Evolutionary conservation across 768 basidiomycete genomes (phyloP), one percentile per base, ranked within the genome.

Genomic region (Pilatotrama ljubarskyi): DNA sequence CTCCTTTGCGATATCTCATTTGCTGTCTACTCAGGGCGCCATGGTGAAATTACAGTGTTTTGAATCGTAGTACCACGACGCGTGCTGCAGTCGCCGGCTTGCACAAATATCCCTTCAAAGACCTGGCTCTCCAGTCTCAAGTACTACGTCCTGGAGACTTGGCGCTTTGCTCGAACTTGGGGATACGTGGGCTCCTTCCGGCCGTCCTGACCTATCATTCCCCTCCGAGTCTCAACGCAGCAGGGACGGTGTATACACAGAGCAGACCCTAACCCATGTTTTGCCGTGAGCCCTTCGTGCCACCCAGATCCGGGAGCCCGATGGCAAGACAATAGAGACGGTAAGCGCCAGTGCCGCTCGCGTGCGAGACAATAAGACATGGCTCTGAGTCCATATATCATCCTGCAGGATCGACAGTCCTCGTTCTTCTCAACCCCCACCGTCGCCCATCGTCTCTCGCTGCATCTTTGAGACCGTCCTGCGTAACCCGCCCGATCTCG

Each of bases 361-460:
- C 49, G 44, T 51, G 29, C 49, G 20, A 52, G 50, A 59, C 58
- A 59, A 59, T 59, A 59, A 57, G 55, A 38, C 49, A 35, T 42
- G 41, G 5, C 41, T 51, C 47, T 24, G 26, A 20, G 47, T 26
- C 35, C 50, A 52, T 59, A 59, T 52, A 58, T 46, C 58, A 38
- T 20, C 43, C 20, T 26, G 47, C n/a, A 57, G 47, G 13, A 8
- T 32, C 20, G 13, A 22, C 47, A 1, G 7, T 15, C 9, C 8
- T 18, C 29, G 18, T n/a, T 18, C 3, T 41, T 26, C 25, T 41
- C 25, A 40, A 41, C 47, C 47, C 55, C 48, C 55, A 42, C 48
- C 25, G 26, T 17, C 43, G 10, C 38, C 20, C 47, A 9, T 1
- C 6, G 18, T 7, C 14, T 15, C 18, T 25, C 25, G 26, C 24